These are phyloP conservation scores for Macrolepiota fuliginosa DNA, from an alignment of 768 basidiomycete species.

Conservation along the genomic window DNA sequence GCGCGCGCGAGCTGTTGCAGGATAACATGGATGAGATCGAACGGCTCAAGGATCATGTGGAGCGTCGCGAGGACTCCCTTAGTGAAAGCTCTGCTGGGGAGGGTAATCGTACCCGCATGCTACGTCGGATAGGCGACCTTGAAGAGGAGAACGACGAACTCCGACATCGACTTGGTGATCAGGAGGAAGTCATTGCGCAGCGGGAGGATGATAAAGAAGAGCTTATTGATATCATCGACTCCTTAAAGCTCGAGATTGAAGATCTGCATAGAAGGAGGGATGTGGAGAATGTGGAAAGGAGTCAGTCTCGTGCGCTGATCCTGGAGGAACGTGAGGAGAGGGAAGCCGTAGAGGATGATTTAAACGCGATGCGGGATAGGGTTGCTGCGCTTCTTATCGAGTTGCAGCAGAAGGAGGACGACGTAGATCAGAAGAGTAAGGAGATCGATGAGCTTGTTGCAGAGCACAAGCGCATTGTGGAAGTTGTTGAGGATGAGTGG, in stretches of 20 bases:
- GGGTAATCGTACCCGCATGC: slow-evolving; percentile 39
- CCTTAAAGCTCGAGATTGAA: slow-evolving; percentile 64
- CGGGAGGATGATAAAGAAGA: slow-evolving; percentile 75
- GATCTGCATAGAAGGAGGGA: slow-evolving; percentile 59
- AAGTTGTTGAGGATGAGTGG: slow-evolving; percentile 82
- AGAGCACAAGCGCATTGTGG: slow-evolving; percentile 72
- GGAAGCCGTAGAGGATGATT: slow-evolving; percentile 75
- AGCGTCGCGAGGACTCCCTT: slow-evolving; percentile 43
- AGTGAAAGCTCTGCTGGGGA: slow-evolving; percentile 38
- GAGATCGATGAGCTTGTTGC: slow-evolving; percentile 78
- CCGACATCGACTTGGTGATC: slow-evolving; percentile 52
- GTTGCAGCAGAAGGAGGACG: slow-evolving; percentile 84
- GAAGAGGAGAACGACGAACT: slow-evolving; percentile 66
- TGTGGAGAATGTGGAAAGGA: slow-evolving; percentile 65
- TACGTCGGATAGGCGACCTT: slow-evolving; percentile 53
- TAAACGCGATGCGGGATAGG: slow-evolving; percentile 72
- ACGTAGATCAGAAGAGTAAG: slow-evolving; percentile 71
- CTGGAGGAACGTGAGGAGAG: slow-evolving; percentile 72
- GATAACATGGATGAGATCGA: slow-evolving; percentile 87
- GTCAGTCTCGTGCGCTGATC: slow-evolving; percentile 68
- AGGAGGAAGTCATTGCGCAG: slow-evolving; percentile 50
- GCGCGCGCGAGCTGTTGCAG: slow-evolving; percentile 63
- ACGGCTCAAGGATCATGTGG: slow-evolving; percentile 65
- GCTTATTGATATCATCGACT: slow-evolving; percentile 62
- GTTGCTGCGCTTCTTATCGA: slow-evolving; percentile 81